These are phyloP conservation scores for Xylariaceae sp. DNA, from an alignment of 2,329 filamentous ascomycete genomes.

Conservation along the genomic window DNA sequence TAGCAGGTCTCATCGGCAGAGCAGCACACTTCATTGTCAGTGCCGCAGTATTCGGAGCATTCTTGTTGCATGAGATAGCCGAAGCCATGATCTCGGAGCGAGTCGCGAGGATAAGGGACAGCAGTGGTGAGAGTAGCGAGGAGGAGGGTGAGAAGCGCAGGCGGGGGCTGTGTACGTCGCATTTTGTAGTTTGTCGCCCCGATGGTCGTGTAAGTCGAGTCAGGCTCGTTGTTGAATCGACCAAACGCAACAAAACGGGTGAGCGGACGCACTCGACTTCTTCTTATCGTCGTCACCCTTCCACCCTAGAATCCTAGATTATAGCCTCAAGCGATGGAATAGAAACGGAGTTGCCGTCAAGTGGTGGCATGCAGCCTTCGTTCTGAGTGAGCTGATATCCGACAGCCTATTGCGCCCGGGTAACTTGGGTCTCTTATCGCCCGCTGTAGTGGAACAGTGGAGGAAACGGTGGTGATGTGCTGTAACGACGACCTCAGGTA, in stretches of 20 bases:
- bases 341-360: constrained; percentile 12
- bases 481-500: too few relatives aligned
- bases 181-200: constrained; percentile 42
- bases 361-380: constrained; percentile 17
- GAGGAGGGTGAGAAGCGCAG: constrained; percentile 47
- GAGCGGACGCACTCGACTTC: constrained; percentile 18
- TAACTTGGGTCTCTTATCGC: constrained; percentile 23
- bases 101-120: constrained; percentile 58
- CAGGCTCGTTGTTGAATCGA: constrained; percentile 26
- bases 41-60: constrained; percentile 62
- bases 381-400: constrained; percentile 17
- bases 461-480: too few relatives aligned
- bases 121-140: constrained; percentile 50
- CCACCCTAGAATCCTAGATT: neutral
- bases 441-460: constrained; percentile 7
- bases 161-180: constrained; percentile 41
- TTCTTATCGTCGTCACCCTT: constrained; percentile 13
- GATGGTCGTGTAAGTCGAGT: constrained; percentile 24
- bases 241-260: constrained; percentile 22
- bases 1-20: constrained; percentile 56
- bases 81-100: constrained; percentile 55
- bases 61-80: constrained; percentile 57
- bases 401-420: constrained; percentile 15
- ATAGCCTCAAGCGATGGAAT: neutral
- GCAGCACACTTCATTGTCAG: constrained; percentile 64